Evolutionary conservation across 345 rosid genomes (phyloP).

Genomic region (Garcia nutans): DNA sequence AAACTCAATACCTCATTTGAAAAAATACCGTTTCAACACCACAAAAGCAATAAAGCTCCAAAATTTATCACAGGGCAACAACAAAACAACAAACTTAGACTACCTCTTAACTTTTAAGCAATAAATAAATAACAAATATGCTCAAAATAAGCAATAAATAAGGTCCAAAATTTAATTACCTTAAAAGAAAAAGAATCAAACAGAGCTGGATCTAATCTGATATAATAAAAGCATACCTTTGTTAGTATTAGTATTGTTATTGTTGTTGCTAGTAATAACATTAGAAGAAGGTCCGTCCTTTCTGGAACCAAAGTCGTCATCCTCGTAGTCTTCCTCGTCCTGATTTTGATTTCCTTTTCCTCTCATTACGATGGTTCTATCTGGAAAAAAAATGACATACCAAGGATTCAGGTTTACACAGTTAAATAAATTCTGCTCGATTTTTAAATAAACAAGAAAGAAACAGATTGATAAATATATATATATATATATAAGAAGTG

Average conservation of each 20-base stretch:
- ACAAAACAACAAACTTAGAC: background rate
- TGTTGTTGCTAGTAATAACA: slow-evolving; percentile 14
- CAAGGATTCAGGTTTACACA: slow-evolving; percentile 9
- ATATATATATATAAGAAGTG: background rate
- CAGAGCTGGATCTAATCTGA: slow-evolving; percentile 51
- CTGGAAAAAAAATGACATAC: background rate
- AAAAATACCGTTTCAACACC: background rate
- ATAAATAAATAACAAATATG: background rate
- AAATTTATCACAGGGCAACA: background rate
- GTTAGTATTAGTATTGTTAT: slow-evolving; percentile 24
- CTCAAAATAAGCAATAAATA: background rate
- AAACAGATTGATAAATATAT: background rate
- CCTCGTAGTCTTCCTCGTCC: slow-evolving; percentile 81
- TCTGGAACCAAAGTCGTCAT: slow-evolving; percentile 63
- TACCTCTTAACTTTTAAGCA: background rate
- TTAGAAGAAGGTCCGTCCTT: slow-evolving; percentile 57
- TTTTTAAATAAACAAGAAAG: background rate
- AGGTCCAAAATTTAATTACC: background rate
- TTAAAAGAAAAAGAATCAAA: slow-evolving; percentile 11
- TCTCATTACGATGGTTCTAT: slow-evolving; percentile 45
- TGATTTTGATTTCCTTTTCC: slow-evolving; percentile 54
- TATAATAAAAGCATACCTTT: slow-evolving; percentile 37
- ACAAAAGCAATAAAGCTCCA: background rate
- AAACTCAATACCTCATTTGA: background rate
- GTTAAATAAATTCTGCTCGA: background rate